Evolutionary conservation across 2,329 filamentous ascomycete genomes (phyloP), one percentile per base, ranked within the genome.

Genomic region (Colletotrichum acutatum): DNA sequence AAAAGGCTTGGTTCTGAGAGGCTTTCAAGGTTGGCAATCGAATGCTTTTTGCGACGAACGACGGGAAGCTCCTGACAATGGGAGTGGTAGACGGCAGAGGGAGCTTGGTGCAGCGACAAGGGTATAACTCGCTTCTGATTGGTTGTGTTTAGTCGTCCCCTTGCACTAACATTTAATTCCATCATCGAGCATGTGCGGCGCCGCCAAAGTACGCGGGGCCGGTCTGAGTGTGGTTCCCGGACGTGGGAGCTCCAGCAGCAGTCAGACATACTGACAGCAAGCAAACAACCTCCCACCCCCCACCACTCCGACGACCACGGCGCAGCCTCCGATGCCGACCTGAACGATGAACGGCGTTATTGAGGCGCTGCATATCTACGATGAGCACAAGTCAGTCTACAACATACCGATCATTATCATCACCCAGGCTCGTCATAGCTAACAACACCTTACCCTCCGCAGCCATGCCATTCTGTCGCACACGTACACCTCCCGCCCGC

Each of bases 351-450:
- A 90, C 86, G 91, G 94, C 85, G 91, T 94, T 81, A 94, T 99
- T 80, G 96, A 98, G 87, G 97, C 96, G 81, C 88, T 99, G 80
- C 96, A 98, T 87, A 95, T 99, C 82, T 98, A 94, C 84, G 95
- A 98, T 90, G 95, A 98, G 87, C 91, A 95, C 85, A 95, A 95
- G 95, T 97, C 86, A 80, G 89, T 79, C 64, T 37, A 71, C 75
- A 74, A 52, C 42, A 56, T 46, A 49, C 19, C 37, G 9, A 4
- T 5, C 1, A 32, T 32, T 9, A 26, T 12, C 24, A 37, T 12
- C 19, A 12, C 4, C 12, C 30, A 49, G 30, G 56, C 19, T 12
- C 4, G 5, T 19, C 8, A 14, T 28, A 16, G 56, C 34, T 37
- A 34, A 37, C 60, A 49, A 82, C 69, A 78, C 74, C 19, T 82